These are phyloP conservation scores for Pelagophyceae sp. DNA, from an alignment of 352 stramenopile species.

Conservation along the genomic window DNA sequence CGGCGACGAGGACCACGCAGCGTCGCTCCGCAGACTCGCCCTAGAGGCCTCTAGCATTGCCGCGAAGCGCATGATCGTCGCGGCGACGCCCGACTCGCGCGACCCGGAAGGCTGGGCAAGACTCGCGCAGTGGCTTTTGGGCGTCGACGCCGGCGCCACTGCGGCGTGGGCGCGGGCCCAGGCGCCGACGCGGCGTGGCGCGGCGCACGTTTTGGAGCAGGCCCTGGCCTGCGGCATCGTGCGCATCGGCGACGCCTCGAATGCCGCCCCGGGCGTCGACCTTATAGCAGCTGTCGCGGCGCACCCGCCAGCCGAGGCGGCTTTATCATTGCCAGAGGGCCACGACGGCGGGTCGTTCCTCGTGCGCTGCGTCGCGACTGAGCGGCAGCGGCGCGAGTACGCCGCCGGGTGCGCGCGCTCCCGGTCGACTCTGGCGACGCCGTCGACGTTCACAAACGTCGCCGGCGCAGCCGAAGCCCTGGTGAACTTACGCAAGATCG, in stretches of 20 bases:
- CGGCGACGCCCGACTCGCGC: background rate
- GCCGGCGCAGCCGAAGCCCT: background rate
- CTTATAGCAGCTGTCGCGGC: background rate
- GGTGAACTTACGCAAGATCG: background rate
- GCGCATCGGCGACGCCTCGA: background rate
- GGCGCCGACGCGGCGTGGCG: background rate
- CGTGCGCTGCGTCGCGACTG: background rate
- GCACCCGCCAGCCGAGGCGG: too few species aligned
- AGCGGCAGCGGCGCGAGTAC: background rate
- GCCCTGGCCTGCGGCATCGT: background rate
- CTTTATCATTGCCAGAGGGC: background rate
- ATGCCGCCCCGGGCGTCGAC: background rate
- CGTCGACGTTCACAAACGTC: background rate
- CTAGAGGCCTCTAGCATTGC: too few species aligned
- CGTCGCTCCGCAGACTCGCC: too few species aligned
- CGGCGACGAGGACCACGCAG: too few species aligned
- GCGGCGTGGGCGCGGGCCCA: background rate
- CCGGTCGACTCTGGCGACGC: background rate
- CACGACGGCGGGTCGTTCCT: background rate
- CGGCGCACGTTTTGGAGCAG: background rate
- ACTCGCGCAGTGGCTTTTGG: background rate
- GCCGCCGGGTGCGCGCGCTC: background rate
- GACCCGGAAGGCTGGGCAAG: background rate
- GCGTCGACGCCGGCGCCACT: background rate
- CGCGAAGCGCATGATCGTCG: background rate